Conservation (phyloP, 345 rosid genomes). For the Microcos paniculata region DNA sequence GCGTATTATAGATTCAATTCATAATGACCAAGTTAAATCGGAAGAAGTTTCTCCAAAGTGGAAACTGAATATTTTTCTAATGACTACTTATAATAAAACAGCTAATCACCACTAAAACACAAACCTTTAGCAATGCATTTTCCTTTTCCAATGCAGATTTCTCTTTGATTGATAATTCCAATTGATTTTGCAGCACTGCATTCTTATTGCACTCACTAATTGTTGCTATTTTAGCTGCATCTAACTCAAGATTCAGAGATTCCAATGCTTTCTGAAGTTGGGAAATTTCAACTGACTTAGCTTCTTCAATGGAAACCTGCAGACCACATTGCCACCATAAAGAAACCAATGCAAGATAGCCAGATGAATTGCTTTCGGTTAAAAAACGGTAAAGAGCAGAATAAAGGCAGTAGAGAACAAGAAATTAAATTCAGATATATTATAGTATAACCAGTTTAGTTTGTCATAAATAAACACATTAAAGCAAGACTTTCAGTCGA, state of each 20-base stretch:
- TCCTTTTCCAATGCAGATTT: slow-evolving; percentile 75
- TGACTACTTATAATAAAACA: background rate
- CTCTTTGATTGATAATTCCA: slow-evolving; percentile 69
- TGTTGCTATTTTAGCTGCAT: slow-evolving; percentile 88
- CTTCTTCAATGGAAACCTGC: slow-evolving; percentile 84
- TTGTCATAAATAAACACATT: background rate
- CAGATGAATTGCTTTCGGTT: background rate
- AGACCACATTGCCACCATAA: slow-evolving; percentile 18
- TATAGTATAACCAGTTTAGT: background rate
- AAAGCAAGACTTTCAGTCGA: background rate
- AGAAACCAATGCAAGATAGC: background rate
- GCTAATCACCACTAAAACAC: slow-evolving; percentile 13
- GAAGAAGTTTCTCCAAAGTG: background rate
- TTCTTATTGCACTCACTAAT: slow-evolving; percentile 88
- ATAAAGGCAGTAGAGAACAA: background rate
- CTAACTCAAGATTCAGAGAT: slow-evolving; percentile 80
- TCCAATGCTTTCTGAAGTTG: slow-evolving; percentile 72
- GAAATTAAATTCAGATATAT: background rate
- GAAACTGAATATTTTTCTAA: background rate
- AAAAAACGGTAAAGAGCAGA: background rate
- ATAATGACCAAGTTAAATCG: background rate
- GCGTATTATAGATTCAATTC: background rate
- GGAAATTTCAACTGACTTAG: slow-evolving; percentile 65
- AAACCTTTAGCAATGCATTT: slow-evolving; percentile 71
- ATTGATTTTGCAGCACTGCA: slow-evolving; percentile 77